Conservation (phyloP, 805 yeast species). For the Metschnikowia henanensis region DNA sequence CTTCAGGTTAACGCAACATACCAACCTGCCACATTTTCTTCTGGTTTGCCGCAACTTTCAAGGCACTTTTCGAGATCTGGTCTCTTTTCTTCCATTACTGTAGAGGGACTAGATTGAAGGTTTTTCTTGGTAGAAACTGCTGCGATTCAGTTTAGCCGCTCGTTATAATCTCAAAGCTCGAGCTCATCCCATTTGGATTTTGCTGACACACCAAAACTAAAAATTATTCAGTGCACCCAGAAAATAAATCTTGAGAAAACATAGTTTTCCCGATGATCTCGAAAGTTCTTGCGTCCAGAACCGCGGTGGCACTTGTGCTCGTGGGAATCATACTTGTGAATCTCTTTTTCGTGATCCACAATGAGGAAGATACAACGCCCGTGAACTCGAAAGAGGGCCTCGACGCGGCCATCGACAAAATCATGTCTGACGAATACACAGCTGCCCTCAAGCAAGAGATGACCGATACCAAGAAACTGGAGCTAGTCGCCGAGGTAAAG, state of each 20-base stretch:
- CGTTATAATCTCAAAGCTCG: too few species aligned
- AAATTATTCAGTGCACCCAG: too few species aligned
- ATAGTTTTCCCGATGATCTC: not conserved
- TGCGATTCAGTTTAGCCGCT: too few species aligned
- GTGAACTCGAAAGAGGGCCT: slow-evolving; percentile 8
- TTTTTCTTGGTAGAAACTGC: too few species aligned
- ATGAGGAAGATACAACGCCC: slow-evolving; percentile 1
- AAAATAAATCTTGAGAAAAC: too few species aligned
- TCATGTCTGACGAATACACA: slow-evolving; percentile 9
- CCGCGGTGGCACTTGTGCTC: slow-evolving; percentile 9
- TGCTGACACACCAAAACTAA: too few species aligned
- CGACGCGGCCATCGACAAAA: slow-evolving; percentile 4
- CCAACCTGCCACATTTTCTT: not conserved
- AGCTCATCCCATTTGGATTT: not conserved
- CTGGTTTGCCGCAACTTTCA: not conserved
- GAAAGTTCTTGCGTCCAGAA: slow-evolving; percentile 6
- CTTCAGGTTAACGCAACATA: not conserved
- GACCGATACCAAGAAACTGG: slow-evolving; percentile 6
- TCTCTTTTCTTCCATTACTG: not conserved
- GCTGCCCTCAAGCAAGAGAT: slow-evolving; percentile 9
- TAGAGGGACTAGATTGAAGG: too few species aligned
- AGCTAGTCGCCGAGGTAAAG: slow-evolving; percentile 6
- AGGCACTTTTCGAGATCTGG: not conserved
- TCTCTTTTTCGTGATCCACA: slow-evolving; percentile 5
- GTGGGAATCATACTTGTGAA: slow-evolving; percentile 6